A percentile compares a stretch with the other conserved stretches of the same genome.
phyloP scores from a whole-genome alignment of 2,329 filamentous ascomycete species.

The Claviceps sorghi region DNA sequence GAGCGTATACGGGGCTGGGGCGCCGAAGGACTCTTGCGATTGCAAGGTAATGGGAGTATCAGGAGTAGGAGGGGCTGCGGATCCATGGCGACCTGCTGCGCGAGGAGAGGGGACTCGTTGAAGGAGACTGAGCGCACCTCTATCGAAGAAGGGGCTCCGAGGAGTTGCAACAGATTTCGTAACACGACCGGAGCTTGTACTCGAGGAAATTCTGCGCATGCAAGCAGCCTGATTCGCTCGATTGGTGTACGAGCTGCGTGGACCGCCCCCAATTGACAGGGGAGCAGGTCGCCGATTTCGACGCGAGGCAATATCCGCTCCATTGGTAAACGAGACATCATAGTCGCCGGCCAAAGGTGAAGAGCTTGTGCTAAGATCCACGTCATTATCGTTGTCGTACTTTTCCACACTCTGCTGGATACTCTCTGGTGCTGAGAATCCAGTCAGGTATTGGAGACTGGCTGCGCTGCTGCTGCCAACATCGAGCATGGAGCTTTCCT shows the following conservation, averaged over 20 bases:
- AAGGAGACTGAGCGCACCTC: conserved; percentile 30
- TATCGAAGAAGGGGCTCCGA: conserved; percentile 27
- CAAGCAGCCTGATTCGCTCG: conserved; percentile 31
- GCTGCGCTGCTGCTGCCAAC: conserved; percentile 1
- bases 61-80: conserved; percentile 34
- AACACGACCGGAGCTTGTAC: conserved; percentile 26
- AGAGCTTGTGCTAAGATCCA: background rate
- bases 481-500: conserved; percentile 5
- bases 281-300: conserved; percentile 31
- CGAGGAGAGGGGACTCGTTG: conserved; percentile 29
- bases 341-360: conserved; percentile 7
- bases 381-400: background rate
- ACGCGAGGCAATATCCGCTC: conserved; percentile 39
- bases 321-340: conserved; percentile 33
- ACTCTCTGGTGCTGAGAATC: background rate
- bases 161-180: conserved; percentile 18
- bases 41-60: conserved; percentile 30
- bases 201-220: conserved; percentile 40
- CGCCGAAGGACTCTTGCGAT: conserved; percentile 24
- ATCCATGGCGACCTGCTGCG: conserved; percentile 21
- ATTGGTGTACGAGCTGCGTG: conserved; percentile 27
- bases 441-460: conserved; percentile 2
- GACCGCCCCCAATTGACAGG: conserved; percentile 30
- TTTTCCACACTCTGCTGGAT: background rate
- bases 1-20: conserved; percentile 19